Evolutionary conservation across 805 yeast species (phyloP).

Genomic region (Zygosaccharomyces lentus): DNA sequence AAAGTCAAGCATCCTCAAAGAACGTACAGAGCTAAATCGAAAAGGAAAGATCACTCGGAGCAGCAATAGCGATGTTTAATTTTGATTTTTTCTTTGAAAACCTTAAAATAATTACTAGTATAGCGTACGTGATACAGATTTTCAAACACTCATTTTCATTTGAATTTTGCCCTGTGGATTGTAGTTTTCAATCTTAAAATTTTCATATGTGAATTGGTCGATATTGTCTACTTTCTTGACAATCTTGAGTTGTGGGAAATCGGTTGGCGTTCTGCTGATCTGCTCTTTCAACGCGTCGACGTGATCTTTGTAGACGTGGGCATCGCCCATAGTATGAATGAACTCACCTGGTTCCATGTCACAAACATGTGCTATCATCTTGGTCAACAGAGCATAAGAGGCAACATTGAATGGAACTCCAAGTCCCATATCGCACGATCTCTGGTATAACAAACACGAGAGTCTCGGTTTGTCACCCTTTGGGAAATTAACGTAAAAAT

Average conservation of each 20-base stretch:
- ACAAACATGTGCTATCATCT: conserved; percentile 93
- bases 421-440: conserved; percentile 99
- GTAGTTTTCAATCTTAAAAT: conserved; percentile 76
- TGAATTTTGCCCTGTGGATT: conserved; percentile 78
- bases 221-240: conserved; percentile 63
- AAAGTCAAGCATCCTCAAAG: conserved; percentile 20
- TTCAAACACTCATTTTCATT: conserved; percentile 95
- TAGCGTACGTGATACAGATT: not conserved
- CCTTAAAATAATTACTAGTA: not conserved
- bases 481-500: conserved; percentile 90
- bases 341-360: conserved; percentile 95
- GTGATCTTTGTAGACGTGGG: conserved; percentile 92
- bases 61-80: not conserved
- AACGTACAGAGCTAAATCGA: conserved; percentile 24
- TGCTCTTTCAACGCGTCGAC: conserved; percentile 86
- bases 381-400: conserved; percentile 86
- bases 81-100: not conserved
- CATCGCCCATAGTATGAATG: conserved; percentile 93
- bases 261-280: conserved; percentile 64
- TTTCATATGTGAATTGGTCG: conserved; percentile 86
- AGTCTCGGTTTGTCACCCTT: conserved; percentile 55
- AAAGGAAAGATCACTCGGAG: conserved; percentile 3
- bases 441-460: conserved; percentile 86
- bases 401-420: conserved; percentile 99
- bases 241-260: conserved; percentile 75